Evolutionary conservation across 805 yeast species (phyloP).

Genomic region (Kuraishia borneana): DNA sequence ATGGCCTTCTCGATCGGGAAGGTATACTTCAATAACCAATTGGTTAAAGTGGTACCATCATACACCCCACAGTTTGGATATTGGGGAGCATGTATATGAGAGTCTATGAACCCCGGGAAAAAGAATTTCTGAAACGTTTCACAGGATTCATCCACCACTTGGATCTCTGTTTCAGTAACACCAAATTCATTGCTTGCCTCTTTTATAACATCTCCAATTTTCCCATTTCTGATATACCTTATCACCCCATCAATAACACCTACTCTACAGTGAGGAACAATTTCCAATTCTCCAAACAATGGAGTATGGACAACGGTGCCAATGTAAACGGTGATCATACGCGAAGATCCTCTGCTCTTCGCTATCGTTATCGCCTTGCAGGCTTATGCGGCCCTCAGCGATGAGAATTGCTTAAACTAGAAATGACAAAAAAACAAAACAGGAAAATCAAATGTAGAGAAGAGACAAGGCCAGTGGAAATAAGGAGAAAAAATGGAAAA

Average conservation of each 20-base stretch:
- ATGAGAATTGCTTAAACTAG: too few species aligned
- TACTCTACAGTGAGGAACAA: slow-evolving; percentile 41
- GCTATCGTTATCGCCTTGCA: too few species aligned
- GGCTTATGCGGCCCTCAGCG: too few species aligned
- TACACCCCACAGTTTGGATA: slow-evolving; percentile 78
- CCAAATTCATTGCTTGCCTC: slow-evolving; percentile 14
- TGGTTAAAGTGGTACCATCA: slow-evolving; percentile 72
- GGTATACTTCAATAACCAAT: slow-evolving; percentile 83
- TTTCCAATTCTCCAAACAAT: slow-evolving; percentile 39
- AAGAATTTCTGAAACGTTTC: slow-evolving; percentile 36
- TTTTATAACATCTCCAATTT: too few species aligned
- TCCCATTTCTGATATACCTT: slow-evolving; percentile 26
- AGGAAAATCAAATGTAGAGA: too few species aligned
- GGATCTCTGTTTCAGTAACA: slow-evolving; percentile 12
- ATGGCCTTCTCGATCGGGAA: slow-evolving; percentile 38
- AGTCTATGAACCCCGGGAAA: slow-evolving; percentile 76
- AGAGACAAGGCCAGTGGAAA: too few species aligned
- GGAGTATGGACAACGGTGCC: slow-evolving; percentile 77
- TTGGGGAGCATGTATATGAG: slow-evolving; percentile 81
- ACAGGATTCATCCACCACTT: slow-evolving; percentile 20
- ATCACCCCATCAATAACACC: slow-evolving; percentile 61
- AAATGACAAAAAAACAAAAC: too few species aligned
- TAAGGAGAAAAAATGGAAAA: too few species aligned
- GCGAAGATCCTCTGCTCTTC: too few species aligned
- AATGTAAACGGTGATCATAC: slow-evolving; percentile 36